phyloP scores from a whole-genome alignment of 345 rosid genomes.

The Atalantia buxifolia region DNA sequence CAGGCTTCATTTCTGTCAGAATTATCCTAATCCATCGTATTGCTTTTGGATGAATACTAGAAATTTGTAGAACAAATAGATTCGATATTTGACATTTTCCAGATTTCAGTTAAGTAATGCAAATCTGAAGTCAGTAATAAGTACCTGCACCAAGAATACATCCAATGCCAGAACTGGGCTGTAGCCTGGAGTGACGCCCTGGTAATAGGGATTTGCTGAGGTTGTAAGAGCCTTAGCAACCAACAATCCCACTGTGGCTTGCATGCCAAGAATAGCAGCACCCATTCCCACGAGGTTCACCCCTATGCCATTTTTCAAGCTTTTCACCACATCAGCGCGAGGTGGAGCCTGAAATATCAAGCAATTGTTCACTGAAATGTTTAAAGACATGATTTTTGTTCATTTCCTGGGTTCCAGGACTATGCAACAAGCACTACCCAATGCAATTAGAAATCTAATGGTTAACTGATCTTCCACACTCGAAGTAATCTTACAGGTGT shows the following conservation, averaged over 20 bases:
- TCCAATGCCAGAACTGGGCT: slow-evolving; percentile 91
- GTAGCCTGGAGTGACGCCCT: slow-evolving; percentile 76
- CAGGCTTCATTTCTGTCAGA: background rate
- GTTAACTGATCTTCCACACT: background rate
- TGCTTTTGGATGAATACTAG: background rate
- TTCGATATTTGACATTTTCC: background rate
- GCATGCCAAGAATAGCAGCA: slow-evolving; percentile 90
- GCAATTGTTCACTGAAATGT: background rate
- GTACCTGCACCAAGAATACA: slow-evolving; percentile 96
- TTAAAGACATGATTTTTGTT: background rate
- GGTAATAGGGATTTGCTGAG: slow-evolving; percentile 81
- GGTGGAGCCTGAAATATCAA: slow-evolving; percentile 78
- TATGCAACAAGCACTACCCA: background rate
- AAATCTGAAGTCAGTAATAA: background rate
- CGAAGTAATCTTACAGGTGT: background rate
- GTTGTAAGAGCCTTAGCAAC: slow-evolving; percentile 97
- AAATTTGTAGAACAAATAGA: background rate
- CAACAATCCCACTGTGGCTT: slow-evolving; percentile 85
- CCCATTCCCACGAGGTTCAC: slow-evolving; percentile 94
- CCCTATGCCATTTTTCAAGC: slow-evolving; percentile 77
- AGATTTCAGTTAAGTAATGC: background rate
- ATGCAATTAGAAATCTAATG: background rate
- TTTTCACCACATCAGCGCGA: slow-evolving; percentile 92
- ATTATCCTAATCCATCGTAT: no score
- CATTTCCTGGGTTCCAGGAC: background rate